Conservation (phyloP, 2,329 filamentous ascomycete genomes). For the Colletotrichum kahawae region DNA sequence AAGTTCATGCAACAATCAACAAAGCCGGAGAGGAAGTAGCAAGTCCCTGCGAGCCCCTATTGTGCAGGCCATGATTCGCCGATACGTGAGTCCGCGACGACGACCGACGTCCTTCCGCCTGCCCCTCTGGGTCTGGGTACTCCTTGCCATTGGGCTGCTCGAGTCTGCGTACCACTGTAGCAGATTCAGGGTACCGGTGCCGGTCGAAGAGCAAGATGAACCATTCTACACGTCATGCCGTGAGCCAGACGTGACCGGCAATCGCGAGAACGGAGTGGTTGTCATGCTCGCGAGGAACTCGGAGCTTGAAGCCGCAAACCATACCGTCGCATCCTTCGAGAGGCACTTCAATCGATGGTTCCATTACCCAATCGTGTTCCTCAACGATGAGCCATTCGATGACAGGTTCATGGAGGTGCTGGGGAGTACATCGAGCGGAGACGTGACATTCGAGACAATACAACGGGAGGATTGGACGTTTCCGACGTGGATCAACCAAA, state of each 20-base stretch:
- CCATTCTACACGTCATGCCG: conserved; percentile 14
- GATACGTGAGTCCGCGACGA: conserved; percentile 6
- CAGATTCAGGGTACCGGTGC: not conserved
- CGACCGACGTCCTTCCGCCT: not conserved
- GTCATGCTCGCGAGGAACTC: conserved; percentile 52
- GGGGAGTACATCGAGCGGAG: conserved; percentile 39
- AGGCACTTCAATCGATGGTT: conserved; percentile 51
- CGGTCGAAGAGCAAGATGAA: not conserved
- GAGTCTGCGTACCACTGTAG: conserved; percentile 1
- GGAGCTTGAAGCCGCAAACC: conserved; percentile 43
- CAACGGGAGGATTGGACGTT: conserved; percentile 45
- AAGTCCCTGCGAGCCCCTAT: not conserved
- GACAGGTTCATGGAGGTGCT: conserved; percentile 41
- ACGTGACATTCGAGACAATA: conserved; percentile 47
- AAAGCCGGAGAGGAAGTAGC: not conserved
- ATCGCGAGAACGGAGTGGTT: conserved; percentile 47
- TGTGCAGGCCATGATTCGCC: conserved; percentile 2
- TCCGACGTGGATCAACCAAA: conserved; percentile 37
- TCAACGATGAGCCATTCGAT: conserved; percentile 50
- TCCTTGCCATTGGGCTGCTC: conserved; percentile 2
- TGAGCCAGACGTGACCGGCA: not conserved
- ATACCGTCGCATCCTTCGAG: conserved; percentile 45
- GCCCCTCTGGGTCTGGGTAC: conserved; percentile 2
- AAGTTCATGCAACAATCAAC: not conserved
- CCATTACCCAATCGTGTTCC: conserved; percentile 50